Evolutionary conservation across 495 filamentous ascomycete species (phyloP).

Genomic region (Opeltia flavorubescens): DNA sequence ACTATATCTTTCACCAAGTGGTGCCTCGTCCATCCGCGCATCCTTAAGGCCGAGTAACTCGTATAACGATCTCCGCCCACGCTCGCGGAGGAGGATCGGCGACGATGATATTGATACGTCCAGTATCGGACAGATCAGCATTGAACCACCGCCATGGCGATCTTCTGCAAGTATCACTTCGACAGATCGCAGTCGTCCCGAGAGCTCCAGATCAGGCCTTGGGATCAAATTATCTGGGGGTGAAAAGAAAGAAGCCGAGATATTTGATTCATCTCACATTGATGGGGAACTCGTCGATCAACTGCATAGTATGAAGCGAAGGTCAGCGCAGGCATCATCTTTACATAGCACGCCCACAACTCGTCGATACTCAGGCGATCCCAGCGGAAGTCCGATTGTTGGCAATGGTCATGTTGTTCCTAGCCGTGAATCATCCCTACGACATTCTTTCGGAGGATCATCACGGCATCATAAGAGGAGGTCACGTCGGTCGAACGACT

Average conservation of each 20-base stretch:
- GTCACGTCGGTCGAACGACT: slow-evolving; percentile 1
- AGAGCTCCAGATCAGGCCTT: neutral
- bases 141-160: slow-evolving; percentile 36
- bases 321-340: neutral
- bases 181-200: slow-evolving; percentile 28
- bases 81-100: slow-evolving; percentile 19
- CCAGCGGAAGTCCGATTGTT: slow-evolving; percentile 15
- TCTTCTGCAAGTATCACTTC: slow-evolving; percentile 31
- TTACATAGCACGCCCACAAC: neutral
- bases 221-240: neutral
- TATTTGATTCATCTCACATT: neutral
- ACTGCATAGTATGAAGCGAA: neutral
- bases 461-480: slow-evolving; percentile 8
- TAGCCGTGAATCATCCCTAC: slow-evolving; percentile 51
- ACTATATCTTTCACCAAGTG: slow-evolving; percentile 1
- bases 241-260: neutral
- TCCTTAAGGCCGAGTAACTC: neutral
- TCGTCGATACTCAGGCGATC: neutral
- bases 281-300: neutral
- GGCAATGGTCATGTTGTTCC: slow-evolving; percentile 43
- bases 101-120: slow-evolving; percentile 20
- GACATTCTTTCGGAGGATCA: slow-evolving; percentile 34
- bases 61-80: neutral
- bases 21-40: neutral
- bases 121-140: slow-evolving; percentile 44